Evolutionary conservation across 331 rosid genomes (phyloP).

Genomic region (Stylosanthes scabra): DNA sequence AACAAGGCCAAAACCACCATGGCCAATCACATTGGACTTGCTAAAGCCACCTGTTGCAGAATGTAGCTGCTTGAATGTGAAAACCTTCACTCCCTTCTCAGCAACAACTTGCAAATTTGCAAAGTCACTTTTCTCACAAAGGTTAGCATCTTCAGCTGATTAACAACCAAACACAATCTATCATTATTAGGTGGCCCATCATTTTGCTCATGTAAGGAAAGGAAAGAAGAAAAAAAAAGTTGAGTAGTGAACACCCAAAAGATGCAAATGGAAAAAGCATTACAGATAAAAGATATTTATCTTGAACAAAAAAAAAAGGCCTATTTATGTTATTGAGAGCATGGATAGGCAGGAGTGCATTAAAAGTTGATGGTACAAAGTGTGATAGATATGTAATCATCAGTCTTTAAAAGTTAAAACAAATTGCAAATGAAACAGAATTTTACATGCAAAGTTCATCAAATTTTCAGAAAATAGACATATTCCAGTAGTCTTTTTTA

Average conservation of each 20-base stretch:
- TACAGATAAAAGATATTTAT: too few relatives aligned
- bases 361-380: too few relatives aligned
- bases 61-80: conserved; percentile 91
- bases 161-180: conserved; percentile 37
- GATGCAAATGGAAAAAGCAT: too few relatives aligned
- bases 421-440: neutral
- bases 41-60: conserved; percentile 91
- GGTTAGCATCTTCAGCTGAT: conserved; percentile 58
- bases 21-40: conserved; percentile 91
- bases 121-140: conserved; percentile 51
- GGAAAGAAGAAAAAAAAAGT: neutral
- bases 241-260: too few relatives aligned
- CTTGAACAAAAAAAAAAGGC: too few relatives aligned
- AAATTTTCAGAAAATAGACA: too few relatives aligned
- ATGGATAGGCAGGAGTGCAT: too few relatives aligned
- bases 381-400: too few relatives aligned
- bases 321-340: too few relatives aligned
- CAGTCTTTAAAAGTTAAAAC: neutral
- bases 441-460: neutral
- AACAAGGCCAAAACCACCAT: conserved; percentile 88
- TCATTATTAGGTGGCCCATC: conserved; percentile 41
- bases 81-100: conserved; percentile 75
- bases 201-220: conserved; percentile 32
- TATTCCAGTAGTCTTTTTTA: too few relatives aligned
- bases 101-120: conserved; percentile 64